Conservation (phyloP, 192 early-diverging fungal species). For the Gaertneriomyces semiglobifer region DNA sequence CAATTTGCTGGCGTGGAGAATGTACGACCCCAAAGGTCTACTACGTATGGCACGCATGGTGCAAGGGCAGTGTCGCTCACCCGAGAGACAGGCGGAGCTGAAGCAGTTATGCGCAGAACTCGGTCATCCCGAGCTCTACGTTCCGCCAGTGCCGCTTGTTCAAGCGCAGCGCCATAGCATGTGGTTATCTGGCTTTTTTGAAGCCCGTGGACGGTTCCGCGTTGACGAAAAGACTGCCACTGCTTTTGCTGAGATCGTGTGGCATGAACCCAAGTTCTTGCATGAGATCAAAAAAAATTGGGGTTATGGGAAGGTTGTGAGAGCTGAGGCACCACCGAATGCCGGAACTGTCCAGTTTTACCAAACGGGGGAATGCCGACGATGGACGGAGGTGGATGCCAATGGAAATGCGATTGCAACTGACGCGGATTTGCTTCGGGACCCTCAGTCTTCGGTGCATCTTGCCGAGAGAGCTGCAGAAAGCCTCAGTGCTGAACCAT, state of each 20-base stretch:
- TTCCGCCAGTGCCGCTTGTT: not conserved
- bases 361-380: no score
- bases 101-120: not conserved
- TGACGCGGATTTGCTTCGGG: no score
- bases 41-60: not conserved
- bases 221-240: not conserved
- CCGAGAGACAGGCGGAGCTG: not conserved
- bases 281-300: not conserved
- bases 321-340: no score
- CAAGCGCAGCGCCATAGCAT: not conserved
- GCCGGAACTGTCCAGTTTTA: no score
- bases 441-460: no score
- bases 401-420: no score
- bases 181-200: not conserved
- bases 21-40: not conserved
- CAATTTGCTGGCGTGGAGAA: not conserved
- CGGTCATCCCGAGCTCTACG: conserved; percentile 4
- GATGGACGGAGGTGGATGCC: no score
- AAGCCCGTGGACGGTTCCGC: conserved; percentile 2
- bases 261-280: conserved; percentile 2
- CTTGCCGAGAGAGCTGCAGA: no score
- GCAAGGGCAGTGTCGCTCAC: conserved; percentile 1
- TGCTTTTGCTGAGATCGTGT: conserved; percentile 1
- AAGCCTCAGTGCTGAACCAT: no score
- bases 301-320: not conserved